Percentiles rank a stretch among this genome's conserved stretches.
Evolutionary conservation across 2,329 filamentous ascomycete genomes (phyloP).

Genomic region (Cercospora canescens): DNA sequence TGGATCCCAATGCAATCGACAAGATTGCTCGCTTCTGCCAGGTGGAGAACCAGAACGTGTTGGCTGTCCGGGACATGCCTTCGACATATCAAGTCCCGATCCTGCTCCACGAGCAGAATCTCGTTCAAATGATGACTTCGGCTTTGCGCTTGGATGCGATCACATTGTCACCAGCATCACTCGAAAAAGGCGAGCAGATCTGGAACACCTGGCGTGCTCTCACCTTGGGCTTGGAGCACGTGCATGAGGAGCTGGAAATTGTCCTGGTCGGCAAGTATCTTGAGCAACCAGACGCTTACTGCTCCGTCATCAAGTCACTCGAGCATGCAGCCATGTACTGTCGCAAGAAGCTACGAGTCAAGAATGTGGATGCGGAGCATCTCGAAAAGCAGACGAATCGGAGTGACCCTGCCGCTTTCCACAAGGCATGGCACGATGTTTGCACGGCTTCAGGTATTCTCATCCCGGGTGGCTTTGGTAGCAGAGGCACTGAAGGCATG

Average conservation of each 20-base stretch:
- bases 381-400: constrained; percentile 68
- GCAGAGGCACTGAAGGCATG: constrained; percentile 86
- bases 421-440: constrained; percentile 77
- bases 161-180: constrained; percentile 52
- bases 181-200: constrained; percentile 64
- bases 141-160: constrained; percentile 63
- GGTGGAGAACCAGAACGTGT: constrained; percentile 78
- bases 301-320: constrained; percentile 79
- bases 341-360: constrained; percentile 72
- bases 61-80: constrained; percentile 82
- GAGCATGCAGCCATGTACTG: constrained; percentile 92
- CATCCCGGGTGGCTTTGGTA: constrained; percentile 78
- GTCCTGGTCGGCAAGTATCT: constrained; percentile 92
- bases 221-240: constrained; percentile 65
- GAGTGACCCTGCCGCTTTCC: constrained; percentile 68
- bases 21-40: constrained; percentile 92
- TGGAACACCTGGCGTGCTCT: constrained; percentile 79
- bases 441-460: constrained; percentile 69
- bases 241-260: constrained; percentile 72
- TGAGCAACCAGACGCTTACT: constrained; percentile 79
- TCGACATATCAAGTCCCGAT: constrained; percentile 94
- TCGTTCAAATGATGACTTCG: constrained; percentile 66
- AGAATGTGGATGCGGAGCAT: constrained; percentile 82
- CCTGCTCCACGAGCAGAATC: constrained; percentile 79
- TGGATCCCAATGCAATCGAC: constrained; percentile 71